Evolutionary conservation across 192 early-diverging fungal species (phyloP).

Genomic region (Mortierella claussenii): DNA sequence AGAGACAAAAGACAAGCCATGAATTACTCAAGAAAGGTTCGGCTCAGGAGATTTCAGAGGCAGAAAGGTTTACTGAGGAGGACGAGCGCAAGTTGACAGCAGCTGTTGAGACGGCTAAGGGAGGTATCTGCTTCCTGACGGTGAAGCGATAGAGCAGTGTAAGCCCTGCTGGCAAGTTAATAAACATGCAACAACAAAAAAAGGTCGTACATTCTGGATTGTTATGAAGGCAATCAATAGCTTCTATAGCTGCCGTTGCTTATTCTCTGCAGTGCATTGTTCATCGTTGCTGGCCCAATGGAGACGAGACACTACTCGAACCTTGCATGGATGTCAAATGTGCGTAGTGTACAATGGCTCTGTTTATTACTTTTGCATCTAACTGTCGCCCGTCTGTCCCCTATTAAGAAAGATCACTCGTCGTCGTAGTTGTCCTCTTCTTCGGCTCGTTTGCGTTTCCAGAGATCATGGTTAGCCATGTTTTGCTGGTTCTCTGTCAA

Average conservation of each 20-base stretch:
- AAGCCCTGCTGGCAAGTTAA: too few species aligned
- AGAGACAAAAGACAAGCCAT: constrained; percentile 42
- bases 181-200: too few species aligned
- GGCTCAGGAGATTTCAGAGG: constrained; percentile 38
- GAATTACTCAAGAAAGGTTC: constrained; percentile 31
- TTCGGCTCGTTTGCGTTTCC: constrained; percentile 48
- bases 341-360: background rate
- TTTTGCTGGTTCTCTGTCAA: constrained; percentile 46
- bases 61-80: constrained; percentile 26
- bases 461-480: constrained; percentile 41
- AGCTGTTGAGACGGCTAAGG: constrained; percentile 40
- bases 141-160: constrained; percentile 23
- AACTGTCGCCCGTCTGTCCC: background rate
- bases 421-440: constrained; percentile 45
- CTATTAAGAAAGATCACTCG: background rate
- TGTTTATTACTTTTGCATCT: background rate
- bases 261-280: too few species aligned
- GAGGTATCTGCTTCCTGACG: constrained; percentile 40
- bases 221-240: too few species aligned
- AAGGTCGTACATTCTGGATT: too few species aligned
- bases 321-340: too few species aligned
- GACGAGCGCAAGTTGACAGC: constrained; percentile 33
- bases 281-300: too few species aligned
- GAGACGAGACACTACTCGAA: too few species aligned
- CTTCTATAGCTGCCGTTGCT: too few species aligned